Percentiles rank a stretch among this genome's conserved stretches.
phyloP scores from a whole-genome alignment of 1,139 yeast species.

The Yamadazyma taylorii region DNA sequence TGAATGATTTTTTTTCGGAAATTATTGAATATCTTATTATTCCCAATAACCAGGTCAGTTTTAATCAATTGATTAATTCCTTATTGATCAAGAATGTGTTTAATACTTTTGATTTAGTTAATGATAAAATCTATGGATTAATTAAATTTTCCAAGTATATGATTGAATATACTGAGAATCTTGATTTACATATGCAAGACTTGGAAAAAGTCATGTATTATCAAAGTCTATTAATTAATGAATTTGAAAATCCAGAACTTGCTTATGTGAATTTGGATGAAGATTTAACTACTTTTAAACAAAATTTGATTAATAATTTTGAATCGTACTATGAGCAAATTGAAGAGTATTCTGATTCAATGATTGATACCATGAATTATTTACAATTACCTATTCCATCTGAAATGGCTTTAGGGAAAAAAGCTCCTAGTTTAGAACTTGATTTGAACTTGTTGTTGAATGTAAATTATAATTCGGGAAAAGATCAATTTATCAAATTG shows the following conservation, averaged over 20 bases:
- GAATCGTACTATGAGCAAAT: constrained; percentile 3
- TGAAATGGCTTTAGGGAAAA: not conserved
- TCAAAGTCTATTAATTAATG: constrained; percentile 44
- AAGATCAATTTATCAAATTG: constrained; percentile 24
- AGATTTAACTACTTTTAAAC: constrained; percentile 32
- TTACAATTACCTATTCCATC: constrained; percentile 8
- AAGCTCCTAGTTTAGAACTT: constrained; percentile 13
- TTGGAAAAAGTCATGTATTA: constrained; percentile 27
- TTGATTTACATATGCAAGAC: constrained; percentile 10
- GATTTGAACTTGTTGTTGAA: constrained; percentile 33
- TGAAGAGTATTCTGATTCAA: constrained; percentile 19
- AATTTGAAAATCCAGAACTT: constrained; percentile 53
- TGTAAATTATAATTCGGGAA: constrained; percentile 31
- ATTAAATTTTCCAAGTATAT: constrained; percentile 26
- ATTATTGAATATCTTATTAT: constrained; percentile 15
- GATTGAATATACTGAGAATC: constrained; percentile 17
- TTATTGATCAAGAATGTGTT: constrained; percentile 29
- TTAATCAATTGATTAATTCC: constrained; percentile 26
- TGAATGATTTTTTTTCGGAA: constrained; percentile 37
- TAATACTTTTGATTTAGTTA: constrained; percentile 27
- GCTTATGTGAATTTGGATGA: constrained; percentile 43
- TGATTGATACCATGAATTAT: constrained; percentile 20
- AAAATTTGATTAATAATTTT: constrained; percentile 21
- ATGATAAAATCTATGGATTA: constrained; percentile 39
- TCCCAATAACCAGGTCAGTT: constrained; percentile 7